These are phyloP conservation scores for Prunus mira DNA, from an alignment of 306 rosid genomes.

Conservation along the genomic window DNA sequence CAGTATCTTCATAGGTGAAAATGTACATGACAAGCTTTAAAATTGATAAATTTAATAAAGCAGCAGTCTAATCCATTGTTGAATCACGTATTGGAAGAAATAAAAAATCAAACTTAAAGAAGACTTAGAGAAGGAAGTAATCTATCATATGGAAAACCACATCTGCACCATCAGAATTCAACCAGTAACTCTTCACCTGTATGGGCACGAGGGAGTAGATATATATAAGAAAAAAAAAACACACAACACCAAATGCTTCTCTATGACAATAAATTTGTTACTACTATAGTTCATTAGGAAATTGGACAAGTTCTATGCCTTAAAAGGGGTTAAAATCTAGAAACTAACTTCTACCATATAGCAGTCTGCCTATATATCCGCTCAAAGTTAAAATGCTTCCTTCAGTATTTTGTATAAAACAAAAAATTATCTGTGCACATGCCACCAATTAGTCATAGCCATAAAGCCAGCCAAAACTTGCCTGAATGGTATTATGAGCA, in stretches of 20 bases:
- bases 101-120: conserved; percentile 2
- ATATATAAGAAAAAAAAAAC: conserved; percentile 5
- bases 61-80: conserved; percentile 22
- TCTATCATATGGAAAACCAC: conserved; percentile 91
- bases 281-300: not conserved
- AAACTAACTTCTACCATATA: not conserved
- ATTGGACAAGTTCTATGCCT: not conserved
- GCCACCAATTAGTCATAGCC: not conserved
- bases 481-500: conserved; percentile 99
- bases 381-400: not conserved
- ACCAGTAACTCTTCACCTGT: conserved; percentile 91
- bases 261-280: not conserved
- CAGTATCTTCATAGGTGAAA: conserved; percentile 19
- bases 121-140: conserved; percentile 57
- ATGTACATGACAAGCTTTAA: conserved; percentile 16
- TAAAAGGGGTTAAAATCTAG: not conserved
- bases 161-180: conserved; percentile 92
- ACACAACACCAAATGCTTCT: conserved; percentile 9
- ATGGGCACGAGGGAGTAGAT: conserved; percentile 18
- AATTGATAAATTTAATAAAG: not conserved
- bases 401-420: not conserved
- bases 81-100: conserved; percentile 17
- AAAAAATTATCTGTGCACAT: not conserved
- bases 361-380: not conserved
- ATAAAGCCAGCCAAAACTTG: conserved; percentile 25